Conservation (phyloP, 805 yeast genomes). For the Allodekkera sacchari region DNA sequence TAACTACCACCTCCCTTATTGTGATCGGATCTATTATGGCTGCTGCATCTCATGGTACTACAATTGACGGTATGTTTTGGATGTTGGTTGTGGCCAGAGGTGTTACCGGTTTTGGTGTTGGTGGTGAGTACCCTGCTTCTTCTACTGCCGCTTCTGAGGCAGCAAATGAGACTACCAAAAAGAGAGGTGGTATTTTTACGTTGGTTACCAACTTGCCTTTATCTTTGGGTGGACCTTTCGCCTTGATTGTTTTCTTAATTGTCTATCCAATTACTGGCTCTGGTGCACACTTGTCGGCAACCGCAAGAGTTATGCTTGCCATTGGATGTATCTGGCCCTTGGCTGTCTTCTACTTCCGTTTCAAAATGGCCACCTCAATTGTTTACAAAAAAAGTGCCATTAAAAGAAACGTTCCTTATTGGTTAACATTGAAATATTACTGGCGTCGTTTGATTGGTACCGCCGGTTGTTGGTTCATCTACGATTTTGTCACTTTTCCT, state of each 20-base stretch:
- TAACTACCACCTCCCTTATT: constrained; percentile 49
- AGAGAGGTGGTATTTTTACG: constrained; percentile 56
- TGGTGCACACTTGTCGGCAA: constrained; percentile 34
- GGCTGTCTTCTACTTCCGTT: constrained; percentile 62
- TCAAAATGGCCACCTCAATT: constrained; percentile 58
- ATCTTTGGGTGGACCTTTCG: constrained; percentile 74
- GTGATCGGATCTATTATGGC: constrained; percentile 49
- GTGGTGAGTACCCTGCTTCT: constrained; percentile 62
- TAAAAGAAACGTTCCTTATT: constrained; percentile 47
- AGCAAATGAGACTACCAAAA: constrained; percentile 48
- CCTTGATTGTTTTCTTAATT: constrained; percentile 56
- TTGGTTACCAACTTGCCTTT: constrained; percentile 68
- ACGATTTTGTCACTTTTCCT: constrained; percentile 76
- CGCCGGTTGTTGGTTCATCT: constrained; percentile 70
- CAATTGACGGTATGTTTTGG: constrained; percentile 41
- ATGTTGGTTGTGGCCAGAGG: constrained; percentile 66
- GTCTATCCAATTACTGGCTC: constrained; percentile 51
- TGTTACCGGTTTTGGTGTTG: constrained; percentile 68
- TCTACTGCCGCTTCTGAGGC: constrained; percentile 57
- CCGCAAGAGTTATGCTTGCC: constrained; percentile 67
- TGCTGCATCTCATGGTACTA: constrained; percentile 49
- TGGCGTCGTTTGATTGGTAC: constrained; percentile 66
- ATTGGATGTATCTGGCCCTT: constrained; percentile 63
- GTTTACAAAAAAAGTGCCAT: constrained; percentile 60
- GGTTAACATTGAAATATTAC: constrained; percentile 53